Conservation (phyloP, 169 alveolate genomes). For the Plasmodium vinckei region DNA sequence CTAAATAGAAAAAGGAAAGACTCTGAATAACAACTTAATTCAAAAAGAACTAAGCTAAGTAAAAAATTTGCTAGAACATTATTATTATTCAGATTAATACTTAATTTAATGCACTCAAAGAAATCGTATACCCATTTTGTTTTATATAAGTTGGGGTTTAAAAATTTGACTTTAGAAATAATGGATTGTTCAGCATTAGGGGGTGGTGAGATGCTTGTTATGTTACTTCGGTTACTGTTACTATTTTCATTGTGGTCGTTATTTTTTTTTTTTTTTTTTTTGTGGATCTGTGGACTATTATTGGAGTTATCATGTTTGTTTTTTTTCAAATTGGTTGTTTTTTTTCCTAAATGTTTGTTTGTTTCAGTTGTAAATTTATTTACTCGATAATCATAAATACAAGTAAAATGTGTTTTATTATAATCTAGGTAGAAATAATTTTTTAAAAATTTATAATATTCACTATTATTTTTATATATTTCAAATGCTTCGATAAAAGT, state of each 20-base stretch:
- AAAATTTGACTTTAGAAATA: slow-evolving; percentile 34
- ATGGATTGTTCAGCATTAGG: slow-evolving; percentile 26
- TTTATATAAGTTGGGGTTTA: slow-evolving; percentile 67
- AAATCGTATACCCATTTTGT: slow-evolving; percentile 69
- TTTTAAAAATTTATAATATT: slow-evolving; percentile 48
- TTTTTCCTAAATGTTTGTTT: background rate
- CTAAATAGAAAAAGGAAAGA: slow-evolving; percentile 58
- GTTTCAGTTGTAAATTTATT: slow-evolving; percentile 20
- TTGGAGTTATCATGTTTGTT: background rate
- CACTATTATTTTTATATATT: slow-evolving; percentile 65
- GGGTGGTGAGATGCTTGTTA: background rate
- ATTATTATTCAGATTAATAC: slow-evolving; percentile 57
- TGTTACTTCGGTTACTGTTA: background rate
- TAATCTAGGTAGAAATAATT: slow-evolving; percentile 32
- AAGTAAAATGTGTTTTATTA: background rate
- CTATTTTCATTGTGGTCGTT: background rate
- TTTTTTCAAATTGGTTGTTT: background rate
- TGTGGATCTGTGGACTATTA: background rate
- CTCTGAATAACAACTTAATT: slow-evolving; percentile 74
- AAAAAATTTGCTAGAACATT: slow-evolving; percentile 57
- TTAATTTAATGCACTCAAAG: slow-evolving; percentile 54
- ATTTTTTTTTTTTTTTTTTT: background rate
- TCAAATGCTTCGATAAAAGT: slow-evolving; percentile 71
- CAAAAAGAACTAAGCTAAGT: slow-evolving; percentile 63
- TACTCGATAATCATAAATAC: slow-evolving; percentile 10